These are phyloP conservation scores for Aspergillus biplanus DNA, from an alignment of 495 filamentous ascomycete genomes.

Conservation along the genomic window DNA sequence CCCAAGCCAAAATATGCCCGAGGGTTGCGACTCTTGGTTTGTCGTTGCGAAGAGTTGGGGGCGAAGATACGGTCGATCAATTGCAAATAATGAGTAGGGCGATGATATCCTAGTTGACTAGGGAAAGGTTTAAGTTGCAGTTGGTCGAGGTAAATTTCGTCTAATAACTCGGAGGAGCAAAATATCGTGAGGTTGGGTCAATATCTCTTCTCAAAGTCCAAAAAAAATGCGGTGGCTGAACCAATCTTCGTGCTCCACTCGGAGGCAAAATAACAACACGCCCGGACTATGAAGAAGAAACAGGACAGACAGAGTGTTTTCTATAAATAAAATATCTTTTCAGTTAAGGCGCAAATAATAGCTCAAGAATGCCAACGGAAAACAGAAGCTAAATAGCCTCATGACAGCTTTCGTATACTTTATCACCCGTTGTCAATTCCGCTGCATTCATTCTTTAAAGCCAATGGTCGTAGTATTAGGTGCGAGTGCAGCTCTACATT, in stretches of 20 bases:
- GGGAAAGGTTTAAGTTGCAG: not conserved
- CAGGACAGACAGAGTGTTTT: no score
- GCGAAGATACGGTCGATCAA: not conserved
- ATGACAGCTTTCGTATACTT: no score
- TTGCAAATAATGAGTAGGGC: not conserved
- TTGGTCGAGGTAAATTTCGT: slow-evolving; percentile 6
- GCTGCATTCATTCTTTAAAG: no score
- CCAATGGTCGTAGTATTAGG: no score
- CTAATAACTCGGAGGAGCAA: not conserved
- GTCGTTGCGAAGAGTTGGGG: not conserved
- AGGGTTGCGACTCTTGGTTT: not conserved
- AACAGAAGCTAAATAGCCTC: no score
- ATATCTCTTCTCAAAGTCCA: slow-evolving; percentile 14
- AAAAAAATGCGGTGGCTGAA: slow-evolving; percentile 37
- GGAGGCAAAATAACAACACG: slow-evolving; percentile 16
- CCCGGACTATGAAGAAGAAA: no score
- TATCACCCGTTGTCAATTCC: no score
- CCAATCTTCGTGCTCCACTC: slow-evolving; percentile 20
- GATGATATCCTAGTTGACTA: not conserved
- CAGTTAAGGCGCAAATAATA: no score
- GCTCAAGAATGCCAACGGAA: no score
- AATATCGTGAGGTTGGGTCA: slow-evolving; percentile 27
- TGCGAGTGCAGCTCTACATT: no score
- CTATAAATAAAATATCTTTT: not conserved
- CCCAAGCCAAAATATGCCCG: slow-evolving; percentile 13